Evolutionary conservation across 73 alveolate species (phyloP), one percentile per base, ranked within the genome.

Genomic region (Breviolum minutum): DNA sequence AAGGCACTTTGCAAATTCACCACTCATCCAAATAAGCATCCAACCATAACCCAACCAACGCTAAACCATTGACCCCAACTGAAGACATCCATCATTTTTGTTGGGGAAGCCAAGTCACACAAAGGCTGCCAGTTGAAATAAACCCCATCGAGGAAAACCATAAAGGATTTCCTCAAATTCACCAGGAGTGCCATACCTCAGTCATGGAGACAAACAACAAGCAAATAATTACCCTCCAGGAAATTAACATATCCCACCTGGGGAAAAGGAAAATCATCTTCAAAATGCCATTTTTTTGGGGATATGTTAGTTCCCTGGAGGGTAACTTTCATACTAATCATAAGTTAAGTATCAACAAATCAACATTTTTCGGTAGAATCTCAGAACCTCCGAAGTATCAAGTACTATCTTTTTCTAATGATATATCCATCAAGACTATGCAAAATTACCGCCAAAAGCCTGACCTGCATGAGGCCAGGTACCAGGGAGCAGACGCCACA

Each of bases 101-200:
- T 40, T 40, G 0, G 54, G 3, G 3, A 40, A 40, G 32, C 88
- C 88, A 11, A 19, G 68, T 73, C 17, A 13, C 64, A 89, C 71
- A 30, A 89, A 89, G 74, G 96, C 96, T 40, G 86, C 96, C 19
- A 89, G 96, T 54, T 89, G 96, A 26, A 89, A 69, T 16, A 40
- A 48, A 10, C 96, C 96, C 96, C 96, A 89, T n/a, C 96, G 96
- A 5, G 96, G 96, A 20, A 89, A 32, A 20, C 96, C 96, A 29
- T 69, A 69, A 8, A 89, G 29, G 60, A 89, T 69, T 61, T 54
- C 62, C 85, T 89, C 96, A 7, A 14, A 61, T 2, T 27, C 86
- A 8, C 96, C 96, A 12, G 96, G 96, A 8, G 96, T 69, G 86
- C 96, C 71, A 62, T 69, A 80, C 88, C 88, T 80, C 32, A 13